phyloP scores from a whole-genome alignment of 2,329 filamentous ascomycete genomes.

The Alternaria consortialis region DNA sequence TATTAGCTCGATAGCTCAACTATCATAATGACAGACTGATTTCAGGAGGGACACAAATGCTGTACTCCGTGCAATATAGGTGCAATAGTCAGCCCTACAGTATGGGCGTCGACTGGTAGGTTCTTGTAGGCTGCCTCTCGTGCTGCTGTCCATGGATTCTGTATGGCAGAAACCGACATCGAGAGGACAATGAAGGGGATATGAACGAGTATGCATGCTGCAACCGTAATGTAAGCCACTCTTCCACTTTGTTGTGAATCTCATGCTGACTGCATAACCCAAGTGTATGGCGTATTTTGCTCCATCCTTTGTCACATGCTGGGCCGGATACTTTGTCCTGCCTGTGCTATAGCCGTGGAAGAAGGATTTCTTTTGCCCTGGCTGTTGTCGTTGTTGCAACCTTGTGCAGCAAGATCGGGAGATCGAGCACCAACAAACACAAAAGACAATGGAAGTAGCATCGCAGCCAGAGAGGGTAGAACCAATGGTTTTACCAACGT shows the following conservation, averaged over 20 bases:
- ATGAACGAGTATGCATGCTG: not conserved
- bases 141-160: not conserved
- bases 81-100: fast-evolving
- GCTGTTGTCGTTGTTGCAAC: not conserved
- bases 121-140: not conserved
- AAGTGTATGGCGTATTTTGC: not conserved
- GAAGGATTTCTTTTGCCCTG: not conserved
- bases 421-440: not conserved
- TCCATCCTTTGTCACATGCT: not conserved
- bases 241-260: not conserved
- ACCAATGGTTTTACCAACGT: not conserved
- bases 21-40: not conserved
- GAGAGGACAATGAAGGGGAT: not conserved
- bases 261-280: not conserved
- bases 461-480: not conserved
- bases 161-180: not conserved
- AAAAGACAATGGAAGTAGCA: not conserved
- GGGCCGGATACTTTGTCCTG: not conserved
- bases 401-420: not conserved
- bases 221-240: not conserved
- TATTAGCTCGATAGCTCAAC: not conserved
- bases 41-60: not conserved
- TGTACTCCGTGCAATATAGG: not conserved
- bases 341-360: too few relatives aligned
- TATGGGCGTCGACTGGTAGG: fast-evolving